Evolutionary conservation across 805 yeast genomes (phyloP).

Genomic region (Candida sakaeoensis): DNA sequence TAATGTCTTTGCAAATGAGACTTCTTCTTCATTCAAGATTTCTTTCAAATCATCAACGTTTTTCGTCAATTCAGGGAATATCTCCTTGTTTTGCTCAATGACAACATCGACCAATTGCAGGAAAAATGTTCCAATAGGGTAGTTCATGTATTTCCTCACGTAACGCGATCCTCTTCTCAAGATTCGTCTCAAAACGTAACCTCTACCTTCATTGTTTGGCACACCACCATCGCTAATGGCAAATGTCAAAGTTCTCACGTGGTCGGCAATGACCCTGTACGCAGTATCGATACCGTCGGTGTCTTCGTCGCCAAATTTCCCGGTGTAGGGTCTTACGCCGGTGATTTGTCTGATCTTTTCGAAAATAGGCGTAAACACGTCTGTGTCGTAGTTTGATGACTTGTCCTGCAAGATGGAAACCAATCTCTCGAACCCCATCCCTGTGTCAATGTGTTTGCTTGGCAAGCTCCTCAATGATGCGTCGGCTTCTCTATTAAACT

Average conservation of each 20-base stretch:
- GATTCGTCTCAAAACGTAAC: constrained; percentile 95
- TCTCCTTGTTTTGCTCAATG: constrained; percentile 78
- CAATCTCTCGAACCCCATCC: constrained; percentile 97
- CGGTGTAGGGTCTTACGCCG: constrained; percentile 86
- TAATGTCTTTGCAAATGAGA: constrained; percentile 88
- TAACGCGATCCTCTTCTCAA: constrained; percentile 97
- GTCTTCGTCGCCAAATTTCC: constrained; percentile 91
- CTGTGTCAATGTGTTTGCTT: constrained; percentile 94
- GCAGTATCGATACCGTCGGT: constrained; percentile 96
- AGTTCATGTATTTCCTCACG: constrained; percentile 92
- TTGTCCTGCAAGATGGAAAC: constrained; percentile 92
- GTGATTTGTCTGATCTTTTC: constrained; percentile 85
- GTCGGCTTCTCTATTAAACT: constrained; percentile 91
- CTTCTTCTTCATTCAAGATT: constrained; percentile 93
- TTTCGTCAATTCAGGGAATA: constrained; percentile 86
- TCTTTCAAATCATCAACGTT: constrained; percentile 76
- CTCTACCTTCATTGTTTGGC: constrained; percentile 98
- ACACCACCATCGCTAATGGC: constrained; percentile 99
- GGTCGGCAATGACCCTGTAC: constrained; percentile 97
- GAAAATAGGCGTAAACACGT: constrained; percentile 89
- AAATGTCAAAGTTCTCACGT: constrained; percentile 93
- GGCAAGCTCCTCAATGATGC: constrained; percentile 79
- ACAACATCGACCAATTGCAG: constrained; percentile 89
- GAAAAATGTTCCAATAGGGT: constrained; percentile 92
- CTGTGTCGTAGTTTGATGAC: constrained; percentile 93